Conservation (phyloP, 768 basidiomycete genomes). For the Collybiopsis confluens region DNA sequence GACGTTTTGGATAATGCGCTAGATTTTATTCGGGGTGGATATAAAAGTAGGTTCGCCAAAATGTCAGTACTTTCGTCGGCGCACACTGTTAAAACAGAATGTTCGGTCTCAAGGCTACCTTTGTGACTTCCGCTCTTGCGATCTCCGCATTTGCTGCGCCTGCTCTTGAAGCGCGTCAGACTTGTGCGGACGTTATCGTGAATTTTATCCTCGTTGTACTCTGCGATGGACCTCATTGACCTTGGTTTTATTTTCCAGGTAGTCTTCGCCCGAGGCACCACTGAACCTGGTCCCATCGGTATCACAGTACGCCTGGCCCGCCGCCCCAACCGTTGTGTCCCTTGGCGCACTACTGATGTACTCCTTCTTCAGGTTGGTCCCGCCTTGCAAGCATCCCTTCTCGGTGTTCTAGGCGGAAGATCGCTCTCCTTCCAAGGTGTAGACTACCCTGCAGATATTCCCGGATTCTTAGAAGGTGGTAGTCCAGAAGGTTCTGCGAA, state of each 20-base stretch:
- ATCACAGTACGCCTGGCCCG: slow-evolving; percentile 1
- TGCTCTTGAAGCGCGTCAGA: slow-evolving; percentile 7
- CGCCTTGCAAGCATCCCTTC: slow-evolving; percentile 12
- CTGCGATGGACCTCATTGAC: too few species aligned
- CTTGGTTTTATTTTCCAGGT: too few species aligned
- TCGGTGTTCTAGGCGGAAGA: slow-evolving; percentile 11
- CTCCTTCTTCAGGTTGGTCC: slow-evolving; percentile 7
- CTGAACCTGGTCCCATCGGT: slow-evolving; percentile 16
- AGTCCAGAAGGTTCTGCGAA: slow-evolving; percentile 13
- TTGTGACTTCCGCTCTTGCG: background rate
- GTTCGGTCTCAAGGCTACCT: background rate
- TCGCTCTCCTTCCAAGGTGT: slow-evolving; percentile 16
- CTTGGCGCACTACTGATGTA: too few species aligned
- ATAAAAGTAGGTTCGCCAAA: too few species aligned
- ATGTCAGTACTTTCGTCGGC: too few species aligned
- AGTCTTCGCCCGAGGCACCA: slow-evolving; percentile 15
- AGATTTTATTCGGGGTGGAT: too few species aligned
- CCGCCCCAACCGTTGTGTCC: too few species aligned
- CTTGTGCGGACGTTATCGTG: slow-evolving; percentile 12
- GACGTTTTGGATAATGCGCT: too few species aligned
- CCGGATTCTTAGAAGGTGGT: slow-evolving; percentile 16
- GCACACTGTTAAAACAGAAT: background rate
- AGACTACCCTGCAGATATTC: slow-evolving; percentile 15
- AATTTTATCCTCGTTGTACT: too few species aligned
- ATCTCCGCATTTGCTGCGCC: slow-evolving; percentile 3